Evolutionary conservation across 768 basidiomycete genomes (phyloP), one percentile per base, ranked within the genome.

Genomic region (Chalciporus chontae): DNA sequence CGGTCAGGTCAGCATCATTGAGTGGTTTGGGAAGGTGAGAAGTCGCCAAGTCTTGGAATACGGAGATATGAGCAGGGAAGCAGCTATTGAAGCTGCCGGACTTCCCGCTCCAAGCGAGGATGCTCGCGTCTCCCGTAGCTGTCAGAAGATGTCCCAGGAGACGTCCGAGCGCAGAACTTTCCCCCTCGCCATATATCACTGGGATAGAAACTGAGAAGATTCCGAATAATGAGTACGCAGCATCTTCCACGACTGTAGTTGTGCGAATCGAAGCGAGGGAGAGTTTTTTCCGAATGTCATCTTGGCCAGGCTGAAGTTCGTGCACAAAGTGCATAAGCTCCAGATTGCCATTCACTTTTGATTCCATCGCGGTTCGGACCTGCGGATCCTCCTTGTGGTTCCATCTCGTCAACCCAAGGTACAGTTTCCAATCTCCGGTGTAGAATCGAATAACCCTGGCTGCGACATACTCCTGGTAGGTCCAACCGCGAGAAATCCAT

Each of bases 401-500:
- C 13, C 11, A 15, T 17, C 17, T 10, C 8, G 31, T 43, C 24
- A 49, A 29, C 5, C 41, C 48, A 5, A 27, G 48, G 24, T 49
- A 49, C 2, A 6, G 7, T 26, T 26, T 26, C 26, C 48, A 43
- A 32, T 49, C 36, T 9, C 27, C 13, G 3, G 26, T 26, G 26
- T 26, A 26, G 8, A 26, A 26, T 5, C 26, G 26, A 8, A 26
- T 26, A 26, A 26, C 26, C 26, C 26, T 26, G 26, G 26, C 26
- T 26, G 26, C 26, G 2, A 49, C 41, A 15, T 49, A 49, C 24
- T 49, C 48, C 15, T 49, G 48, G n/a, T 43, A 38, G 3, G 48
- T 49, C 41, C 48, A 55, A 1, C 8, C 46, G 0, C 54, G 56
- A 40, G 54, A 53, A 17, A 54, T 57, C 59, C 59, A 61, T 4